These are phyloP conservation scores for Lumnitzera littorea DNA, from an alignment of 345 rosid species.

Conservation along the genomic window DNA sequence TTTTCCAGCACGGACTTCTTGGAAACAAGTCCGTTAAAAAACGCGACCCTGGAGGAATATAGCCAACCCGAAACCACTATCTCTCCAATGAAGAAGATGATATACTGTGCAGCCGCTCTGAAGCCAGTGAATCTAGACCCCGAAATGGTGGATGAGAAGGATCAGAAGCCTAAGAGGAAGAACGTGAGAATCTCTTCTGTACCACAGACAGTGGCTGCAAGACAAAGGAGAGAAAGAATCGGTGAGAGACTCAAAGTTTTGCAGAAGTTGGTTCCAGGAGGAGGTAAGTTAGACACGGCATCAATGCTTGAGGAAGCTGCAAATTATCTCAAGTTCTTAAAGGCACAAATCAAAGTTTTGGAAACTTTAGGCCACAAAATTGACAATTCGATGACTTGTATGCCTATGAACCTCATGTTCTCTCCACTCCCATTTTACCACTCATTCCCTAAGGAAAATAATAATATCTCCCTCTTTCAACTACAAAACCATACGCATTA, in stretches of 20 bases:
- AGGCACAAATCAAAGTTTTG: constrained; percentile 75
- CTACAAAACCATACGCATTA: too few relatives aligned
- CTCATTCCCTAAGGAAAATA: too few relatives aligned
- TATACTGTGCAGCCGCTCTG: constrained; percentile 76
- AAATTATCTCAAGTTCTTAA: constrained; percentile 82
- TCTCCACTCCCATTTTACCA: too few relatives aligned
- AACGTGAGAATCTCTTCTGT: constrained; percentile 78
- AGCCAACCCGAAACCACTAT: too few relatives aligned
- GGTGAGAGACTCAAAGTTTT: constrained; percentile 91
- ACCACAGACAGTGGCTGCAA: constrained; percentile 89
- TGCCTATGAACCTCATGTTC: too few relatives aligned
- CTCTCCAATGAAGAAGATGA: constrained; percentile 50
- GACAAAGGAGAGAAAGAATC: constrained; percentile 90
- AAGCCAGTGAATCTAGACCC: constrained; percentile 73
- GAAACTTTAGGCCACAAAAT: constrained; percentile 51
- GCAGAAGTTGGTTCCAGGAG: constrained; percentile 92
- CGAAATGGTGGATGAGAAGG: constrained; percentile 33
- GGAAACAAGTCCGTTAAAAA: too few relatives aligned
- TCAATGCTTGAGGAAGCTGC: constrained; percentile 99
- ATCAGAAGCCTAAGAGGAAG: constrained; percentile 66
- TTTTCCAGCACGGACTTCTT: too few relatives aligned
- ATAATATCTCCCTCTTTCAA: too few relatives aligned
- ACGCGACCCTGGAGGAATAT: too few relatives aligned
- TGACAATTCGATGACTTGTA: neutral
- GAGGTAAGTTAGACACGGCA: constrained; percentile 93